Evolutionary conservation across 2,329 filamentous ascomycete species (phyloP), one percentile per base, ranked within the genome.

Genomic region (Alternaria alternata): DNA sequence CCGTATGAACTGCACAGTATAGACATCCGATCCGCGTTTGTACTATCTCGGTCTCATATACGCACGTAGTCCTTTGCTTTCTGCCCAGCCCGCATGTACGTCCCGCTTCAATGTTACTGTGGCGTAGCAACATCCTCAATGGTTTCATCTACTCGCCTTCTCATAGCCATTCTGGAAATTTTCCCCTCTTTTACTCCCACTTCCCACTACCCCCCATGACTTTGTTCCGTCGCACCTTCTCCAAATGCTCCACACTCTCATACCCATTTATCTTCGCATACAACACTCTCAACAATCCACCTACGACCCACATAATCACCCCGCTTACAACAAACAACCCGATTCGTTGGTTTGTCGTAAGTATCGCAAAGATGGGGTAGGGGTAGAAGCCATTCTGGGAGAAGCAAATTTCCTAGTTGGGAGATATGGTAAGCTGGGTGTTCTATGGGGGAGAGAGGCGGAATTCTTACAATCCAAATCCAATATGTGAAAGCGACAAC

Each of bases 301-400:
- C 94, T 65, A 88, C 92, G 3, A 82, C 75, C 2, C 91, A 89
- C 87, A 96, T 94, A 16, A 91, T 78, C 1, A 85, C 72, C 1
- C 91, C 93, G 42, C 91, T 91, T 18, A 86, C 80, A 1, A 83
- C 83, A 68, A 96, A 96, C 9, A 96, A 81, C 0, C 86, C 79
- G 8, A 88, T 81, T 20, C 94, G 86, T 72, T 93, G 89, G 49
- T 81, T 74, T 0, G 88, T 90, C 51, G 83, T 84, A 42, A 96
- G 80, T 44, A 91, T 75, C 8, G 83, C 88, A 65, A 97, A 94
- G 26, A 97, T 85, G 1, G 94, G 93, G 77, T 97, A 97, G 0
- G 93, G 93, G 69, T 96, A 96, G 68, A 84, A 89, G 54, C 89
- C 87, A 69, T 93, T 93, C 60, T 85, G 81, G 44, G 82, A 82